Evolutionary conservation across 352 stramenopile genomes (phyloP).

Genomic region (Phytophthora tubulina): DNA sequence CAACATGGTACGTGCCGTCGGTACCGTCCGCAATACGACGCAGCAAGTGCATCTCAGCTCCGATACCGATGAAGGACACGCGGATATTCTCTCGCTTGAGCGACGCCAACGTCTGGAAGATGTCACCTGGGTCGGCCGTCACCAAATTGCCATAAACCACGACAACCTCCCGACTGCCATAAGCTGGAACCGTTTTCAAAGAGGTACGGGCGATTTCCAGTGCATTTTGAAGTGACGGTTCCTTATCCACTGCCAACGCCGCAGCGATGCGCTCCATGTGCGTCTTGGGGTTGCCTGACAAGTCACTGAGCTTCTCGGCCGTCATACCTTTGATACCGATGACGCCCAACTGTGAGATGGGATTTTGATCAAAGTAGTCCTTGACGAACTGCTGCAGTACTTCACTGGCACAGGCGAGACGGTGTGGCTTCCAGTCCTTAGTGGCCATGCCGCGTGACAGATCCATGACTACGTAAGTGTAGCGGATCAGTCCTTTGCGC

Average conservation of each 20-base stretch:
- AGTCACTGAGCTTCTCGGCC: slow-evolving; percentile 91
- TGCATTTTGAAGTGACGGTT: slow-evolving; percentile 93
- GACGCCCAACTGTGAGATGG: slow-evolving; percentile 92
- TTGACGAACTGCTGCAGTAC: slow-evolving; percentile 89
- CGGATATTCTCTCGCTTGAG: slow-evolving; percentile 93
- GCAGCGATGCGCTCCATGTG: slow-evolving; percentile 87
- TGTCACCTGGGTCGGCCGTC: slow-evolving; percentile 97
- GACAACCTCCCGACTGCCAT: slow-evolving; percentile 92
- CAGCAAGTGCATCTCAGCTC: slow-evolving; percentile 94
- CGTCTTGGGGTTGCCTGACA: slow-evolving; percentile 90
- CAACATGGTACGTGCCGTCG: slow-evolving; percentile 94
- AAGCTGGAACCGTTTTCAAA: slow-evolving; percentile 92
- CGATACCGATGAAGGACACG: slow-evolving; percentile 94
- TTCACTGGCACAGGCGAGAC: slow-evolving; percentile 67
- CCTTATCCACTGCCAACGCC: slow-evolving; percentile 76
- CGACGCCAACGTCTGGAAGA: slow-evolving; percentile 93
- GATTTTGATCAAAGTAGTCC: slow-evolving; percentile 96
- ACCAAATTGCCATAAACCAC: slow-evolving; percentile 96
- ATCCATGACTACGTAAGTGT: slow-evolving; percentile 88
- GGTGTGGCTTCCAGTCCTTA: slow-evolving; percentile 91
- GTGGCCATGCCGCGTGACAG: slow-evolving; percentile 86
- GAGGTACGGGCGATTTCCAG: slow-evolving; percentile 90
- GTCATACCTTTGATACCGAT: slow-evolving; percentile 92
- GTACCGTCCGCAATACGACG: slow-evolving; percentile 92
- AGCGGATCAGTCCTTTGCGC: slow-evolving; percentile 87